A percentile compares a stretch with the other conserved stretches of the same genome.
Conservation (phyloP, 305 asterid species). For the Fraxinus sp. region DNA sequence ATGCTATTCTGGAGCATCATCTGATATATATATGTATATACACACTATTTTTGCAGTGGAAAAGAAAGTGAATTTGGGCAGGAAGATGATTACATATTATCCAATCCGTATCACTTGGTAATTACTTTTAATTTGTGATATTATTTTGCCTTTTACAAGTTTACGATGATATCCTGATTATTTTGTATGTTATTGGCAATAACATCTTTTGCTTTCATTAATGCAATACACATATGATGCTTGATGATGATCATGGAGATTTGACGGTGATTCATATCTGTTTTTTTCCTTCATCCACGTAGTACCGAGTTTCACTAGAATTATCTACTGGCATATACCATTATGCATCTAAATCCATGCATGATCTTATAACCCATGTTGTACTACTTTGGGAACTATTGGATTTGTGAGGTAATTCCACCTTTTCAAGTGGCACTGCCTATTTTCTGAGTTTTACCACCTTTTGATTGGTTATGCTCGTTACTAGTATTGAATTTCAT, state of each 20-base stretch:
- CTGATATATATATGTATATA: not conserved
- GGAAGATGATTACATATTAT: slow-evolving; percentile 82
- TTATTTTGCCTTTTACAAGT: slow-evolving; percentile 5
- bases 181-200: not conserved
- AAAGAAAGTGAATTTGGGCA: slow-evolving; percentile 80
- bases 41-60: slow-evolving; percentile 58
- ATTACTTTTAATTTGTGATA: slow-evolving; percentile 27
- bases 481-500: not conserved
- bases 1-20: slow-evolving; percentile 23
- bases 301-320: not conserved
- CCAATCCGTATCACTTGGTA: slow-evolving; percentile 99
- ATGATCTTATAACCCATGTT: not conserved
- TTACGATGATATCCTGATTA: not conserved
- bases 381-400: not conserved
- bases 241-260: slow-evolving; percentile 1
- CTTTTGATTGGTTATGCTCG: not conserved
- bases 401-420: not conserved
- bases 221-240: not conserved
- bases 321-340: not conserved
- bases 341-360: not conserved
- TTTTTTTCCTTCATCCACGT: not conserved
- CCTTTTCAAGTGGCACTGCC: not conserved
- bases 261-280: not conserved
- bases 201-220: not conserved
- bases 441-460: not conserved